These are phyloP conservation scores for Talaromyces sp. DNA, from an alignment of 2,329 filamentous ascomycete genomes.

Conservation along the genomic window DNA sequence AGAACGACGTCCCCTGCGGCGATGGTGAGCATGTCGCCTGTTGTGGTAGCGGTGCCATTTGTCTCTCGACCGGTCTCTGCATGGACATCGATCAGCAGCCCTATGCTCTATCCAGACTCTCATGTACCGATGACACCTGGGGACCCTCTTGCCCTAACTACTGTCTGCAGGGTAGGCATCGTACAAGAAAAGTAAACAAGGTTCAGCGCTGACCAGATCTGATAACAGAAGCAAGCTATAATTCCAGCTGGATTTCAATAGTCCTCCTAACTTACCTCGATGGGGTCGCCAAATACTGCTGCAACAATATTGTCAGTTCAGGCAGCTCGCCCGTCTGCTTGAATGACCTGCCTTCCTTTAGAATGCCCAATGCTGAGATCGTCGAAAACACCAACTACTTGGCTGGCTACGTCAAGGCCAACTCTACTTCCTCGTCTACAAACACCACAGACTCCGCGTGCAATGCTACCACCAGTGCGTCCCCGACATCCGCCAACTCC, in stretches of 20 bases:
- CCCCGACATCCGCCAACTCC: neutral
- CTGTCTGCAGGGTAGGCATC: constrained; percentile 4
- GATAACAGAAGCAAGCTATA: neutral
- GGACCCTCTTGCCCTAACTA: constrained; percentile 11
- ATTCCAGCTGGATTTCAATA: constrained; percentile 6
- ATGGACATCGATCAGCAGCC: constrained; percentile 16
- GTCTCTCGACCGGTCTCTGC: constrained; percentile 26
- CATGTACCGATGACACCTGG: constrained; percentile 25
- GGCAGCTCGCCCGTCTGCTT: constrained; percentile 2
- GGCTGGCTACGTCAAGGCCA: constrained; percentile 1
- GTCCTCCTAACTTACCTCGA: constrained; percentile 6
- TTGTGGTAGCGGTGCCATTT: constrained; percentile 20
- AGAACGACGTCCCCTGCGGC: constrained; percentile 20
- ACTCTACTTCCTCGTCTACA: constrained; percentile 1
- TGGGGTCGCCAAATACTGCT: constrained; percentile 6
- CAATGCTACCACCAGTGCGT: neutral
- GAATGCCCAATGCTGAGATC: neutral
- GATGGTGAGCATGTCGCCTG: constrained; percentile 19
- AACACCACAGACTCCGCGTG: neutral
- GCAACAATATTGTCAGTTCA: constrained; percentile 5
- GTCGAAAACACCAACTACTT: constrained; percentile 1
- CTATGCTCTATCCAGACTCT: constrained; percentile 21
- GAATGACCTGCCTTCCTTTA: neutral
- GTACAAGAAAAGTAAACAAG: neutral
- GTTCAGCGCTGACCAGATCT: neutral